Base-by-base conservation (phyloP, 1,284 basidiomycete genomes). In the Rhizoctonia solani region DNA sequence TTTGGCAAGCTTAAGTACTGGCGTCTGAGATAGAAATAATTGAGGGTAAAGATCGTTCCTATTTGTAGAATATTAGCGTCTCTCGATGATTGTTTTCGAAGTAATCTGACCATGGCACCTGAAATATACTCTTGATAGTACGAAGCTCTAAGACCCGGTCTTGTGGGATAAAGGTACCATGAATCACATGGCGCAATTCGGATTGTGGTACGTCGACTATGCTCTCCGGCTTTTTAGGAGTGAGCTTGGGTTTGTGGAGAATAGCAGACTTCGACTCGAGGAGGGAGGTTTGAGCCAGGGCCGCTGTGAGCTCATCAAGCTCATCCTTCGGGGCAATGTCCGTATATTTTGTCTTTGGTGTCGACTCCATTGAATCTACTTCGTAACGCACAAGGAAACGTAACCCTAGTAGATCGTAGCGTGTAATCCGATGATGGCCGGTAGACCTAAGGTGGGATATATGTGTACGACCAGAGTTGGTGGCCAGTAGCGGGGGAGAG, bases 21-120 rank as follows among this genome's bases (percentile, higher is more conserved):
- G 59, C 8, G 59, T 63, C 25, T 52, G 59, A 4, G 59, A 63
- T 19, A 63, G 41, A 19, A 63, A 63, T 13, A 63, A 39, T 39
- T 63, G 59, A 29, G 59, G 19, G 27, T 63, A 63, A 16, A 53
- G n/a, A 49, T 63, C 59, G 27, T 49, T 63, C 59, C 59, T 63
- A 25, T 19, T 29, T 8, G 21, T 11, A 14, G 4, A 19, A 42
- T 25, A 32, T 30, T 34, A 46, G 27, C 19, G n/a, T 47, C 8
- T 32, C 29, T 14, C 11, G 29, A 23, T 16, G 23, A 19, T 6
- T 3, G 37, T 23, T 3, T n/a, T 9, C 21, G 44, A 11, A 21
- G 21, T 13, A 30, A n/a, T 19, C 59, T 23, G 21, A 63, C 59
- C 59, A 63, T n/a, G 59, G 19, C 16, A 63, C 16, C 8, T 53